These are phyloP conservation scores for Myxozyma monticola DNA, from an alignment of 805 yeast genomes.

Conservation along the genomic window DNA sequence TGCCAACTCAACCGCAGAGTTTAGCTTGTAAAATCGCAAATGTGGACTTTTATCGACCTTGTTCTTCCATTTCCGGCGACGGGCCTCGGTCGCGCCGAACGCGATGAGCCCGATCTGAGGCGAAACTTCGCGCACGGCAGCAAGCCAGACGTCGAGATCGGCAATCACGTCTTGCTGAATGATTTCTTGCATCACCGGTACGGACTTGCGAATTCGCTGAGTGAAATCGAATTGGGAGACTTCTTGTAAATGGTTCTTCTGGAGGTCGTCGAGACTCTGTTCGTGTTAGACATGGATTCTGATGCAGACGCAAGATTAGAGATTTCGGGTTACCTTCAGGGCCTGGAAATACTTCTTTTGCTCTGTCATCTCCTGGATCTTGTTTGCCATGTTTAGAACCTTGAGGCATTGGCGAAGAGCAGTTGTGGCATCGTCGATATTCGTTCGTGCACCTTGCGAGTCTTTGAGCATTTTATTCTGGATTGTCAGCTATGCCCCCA, in stretches of 20 bases:
- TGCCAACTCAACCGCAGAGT: slow-evolving; percentile 82
- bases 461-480: slow-evolving; percentile 60
- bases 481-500: too few relatives aligned
- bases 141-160: slow-evolving; percentile 61
- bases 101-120: slow-evolving; percentile 57
- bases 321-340: slow-evolving; percentile 47
- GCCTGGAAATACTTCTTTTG: slow-evolving; percentile 81
- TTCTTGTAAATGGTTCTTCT: slow-evolving; percentile 65
- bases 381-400: slow-evolving; percentile 81
- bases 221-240: slow-evolving; percentile 71
- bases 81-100: slow-evolving; percentile 53
- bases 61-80: slow-evolving; percentile 62
- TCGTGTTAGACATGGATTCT: neutral
- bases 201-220: slow-evolving; percentile 61
- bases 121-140: slow-evolving; percentile 43
- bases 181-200: slow-evolving; percentile 71
- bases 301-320: neutral
- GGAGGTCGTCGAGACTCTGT: slow-evolving; percentile 66
- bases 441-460: slow-evolving; percentile 61
- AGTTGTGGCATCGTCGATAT: slow-evolving; percentile 69
- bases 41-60: slow-evolving; percentile 48
- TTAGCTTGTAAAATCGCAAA: slow-evolving; percentile 62
- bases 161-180: slow-evolving; percentile 70
- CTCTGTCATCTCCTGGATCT: slow-evolving; percentile 75
- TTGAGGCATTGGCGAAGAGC: slow-evolving; percentile 73